Evolutionary conservation across 306 rosid species (phyloP).

Genomic region (Hippophae tibetana): DNA sequence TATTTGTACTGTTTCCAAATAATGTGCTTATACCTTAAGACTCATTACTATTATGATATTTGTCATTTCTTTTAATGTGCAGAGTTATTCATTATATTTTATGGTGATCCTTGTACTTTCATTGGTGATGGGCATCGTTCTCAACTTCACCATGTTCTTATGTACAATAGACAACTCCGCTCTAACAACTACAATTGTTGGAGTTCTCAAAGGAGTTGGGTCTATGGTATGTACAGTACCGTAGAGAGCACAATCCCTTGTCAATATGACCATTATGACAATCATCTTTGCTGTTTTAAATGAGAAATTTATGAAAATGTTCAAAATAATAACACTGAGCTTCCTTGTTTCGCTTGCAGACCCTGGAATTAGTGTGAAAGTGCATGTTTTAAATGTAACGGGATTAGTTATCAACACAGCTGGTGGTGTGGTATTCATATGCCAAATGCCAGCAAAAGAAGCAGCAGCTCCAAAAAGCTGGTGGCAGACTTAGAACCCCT

Average conservation of each 20-base stretch:
- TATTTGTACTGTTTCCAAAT: neutral
- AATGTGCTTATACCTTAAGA: neutral
- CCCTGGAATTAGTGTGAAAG: constrained; percentile 87
- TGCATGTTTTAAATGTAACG: constrained; percentile 68
- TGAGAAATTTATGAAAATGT: too few species aligned
- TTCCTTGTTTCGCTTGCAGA: constrained; percentile 32
- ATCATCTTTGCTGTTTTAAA: too few species aligned
- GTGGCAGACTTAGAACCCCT: constrained; percentile 47
- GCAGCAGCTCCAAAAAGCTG: constrained; percentile 40
- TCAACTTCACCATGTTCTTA: constrained; percentile 95
- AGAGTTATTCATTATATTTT: constrained; percentile 77
- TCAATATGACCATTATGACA: too few species aligned
- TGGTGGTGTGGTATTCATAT: constrained; percentile 88
- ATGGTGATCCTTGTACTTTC: constrained; percentile 65
- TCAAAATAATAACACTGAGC: neutral
- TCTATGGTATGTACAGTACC: constrained; percentile 56
- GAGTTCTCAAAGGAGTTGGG: constrained; percentile 96
- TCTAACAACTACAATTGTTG: constrained; percentile 87
- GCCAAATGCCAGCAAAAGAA: constrained; percentile 78
- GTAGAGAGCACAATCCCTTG: neutral
- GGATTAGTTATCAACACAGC: constrained; percentile 89
- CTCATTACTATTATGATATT: neutral
- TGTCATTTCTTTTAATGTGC: constrained; percentile 24
- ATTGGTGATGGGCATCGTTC: constrained; percentile 81
- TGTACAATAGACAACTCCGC: constrained; percentile 95